These are phyloP conservation scores for Syzygium aromaticum DNA, from an alignment of 345 rosid genomes.

Conservation along the genomic window DNA sequence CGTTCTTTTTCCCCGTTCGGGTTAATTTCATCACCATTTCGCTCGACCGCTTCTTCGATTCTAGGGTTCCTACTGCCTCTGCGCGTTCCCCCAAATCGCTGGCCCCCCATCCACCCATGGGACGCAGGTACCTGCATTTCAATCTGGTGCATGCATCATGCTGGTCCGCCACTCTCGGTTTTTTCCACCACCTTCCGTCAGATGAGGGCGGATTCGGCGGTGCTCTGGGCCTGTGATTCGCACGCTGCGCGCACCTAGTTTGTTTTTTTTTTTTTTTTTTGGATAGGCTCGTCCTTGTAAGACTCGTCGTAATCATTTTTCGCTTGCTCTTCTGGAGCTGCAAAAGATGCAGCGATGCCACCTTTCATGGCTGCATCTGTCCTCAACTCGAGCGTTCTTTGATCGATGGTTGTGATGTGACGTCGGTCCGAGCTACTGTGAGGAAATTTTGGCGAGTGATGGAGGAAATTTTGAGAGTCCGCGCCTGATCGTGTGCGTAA, in stretches of 20 bases:
- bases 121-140: background rate
- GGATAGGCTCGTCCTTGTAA: background rate
- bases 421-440: background rate
- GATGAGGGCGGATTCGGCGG: background rate
- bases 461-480: background rate
- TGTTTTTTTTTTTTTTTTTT: background rate
- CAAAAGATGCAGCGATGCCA: background rate
- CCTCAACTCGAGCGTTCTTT: too few relatives aligned
- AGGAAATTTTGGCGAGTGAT: background rate
- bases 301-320: background rate
- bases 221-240: background rate
- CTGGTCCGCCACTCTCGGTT: background rate
- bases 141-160: background rate
- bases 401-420: background rate
- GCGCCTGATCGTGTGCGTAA: background rate
- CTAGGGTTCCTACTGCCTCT: background rate
- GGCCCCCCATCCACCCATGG: background rate
- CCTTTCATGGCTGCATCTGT: background rate
- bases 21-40: background rate
- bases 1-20: background rate
- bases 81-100: background rate
- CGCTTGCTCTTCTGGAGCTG: background rate
- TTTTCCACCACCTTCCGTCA: background rate
- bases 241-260: background rate
- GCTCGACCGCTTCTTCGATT: background rate